Percentiles rank a stretch among this genome's conserved stretches.
phyloP scores from a whole-genome alignment of 164 flowering plant genomes.

The Nelumbo lutea region DNA sequence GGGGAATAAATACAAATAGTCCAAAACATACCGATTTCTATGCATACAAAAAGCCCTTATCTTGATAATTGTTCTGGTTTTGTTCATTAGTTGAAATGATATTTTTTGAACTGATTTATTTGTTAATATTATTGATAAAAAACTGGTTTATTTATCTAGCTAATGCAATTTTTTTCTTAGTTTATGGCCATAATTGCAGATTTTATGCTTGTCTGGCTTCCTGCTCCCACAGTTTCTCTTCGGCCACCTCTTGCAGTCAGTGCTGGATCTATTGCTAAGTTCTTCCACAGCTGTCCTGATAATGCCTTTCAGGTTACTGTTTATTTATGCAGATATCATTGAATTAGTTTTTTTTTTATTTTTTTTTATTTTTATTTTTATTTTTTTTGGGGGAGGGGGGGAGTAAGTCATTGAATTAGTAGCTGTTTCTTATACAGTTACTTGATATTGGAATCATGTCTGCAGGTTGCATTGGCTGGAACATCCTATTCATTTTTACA shows the following conservation, averaged over 20 bases:
- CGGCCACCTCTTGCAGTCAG: slow-evolving; percentile 60
- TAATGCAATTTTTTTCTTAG: slow-evolving; percentile 28
- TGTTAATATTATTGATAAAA: too few species aligned
- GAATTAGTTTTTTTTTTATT: not conserved
- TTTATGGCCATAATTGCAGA: slow-evolving; percentile 98
- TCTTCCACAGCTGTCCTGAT: slow-evolving; percentile 84
- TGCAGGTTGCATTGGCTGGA: slow-evolving; percentile 85
- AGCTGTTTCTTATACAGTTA: not conserved
- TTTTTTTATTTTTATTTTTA: too few species aligned
- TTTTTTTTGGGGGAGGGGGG: too few species aligned
- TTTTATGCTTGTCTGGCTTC: slow-evolving; percentile 99
- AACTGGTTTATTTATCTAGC: not conserved
- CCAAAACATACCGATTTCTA: too few species aligned
- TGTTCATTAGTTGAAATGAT: too few species aligned
- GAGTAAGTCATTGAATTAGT: too few species aligned
- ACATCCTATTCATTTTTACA: slow-evolving; percentile 75
- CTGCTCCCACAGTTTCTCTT: slow-evolving; percentile 96
- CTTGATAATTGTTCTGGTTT: too few species aligned
- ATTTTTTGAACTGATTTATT: too few species aligned
- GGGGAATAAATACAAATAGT: too few species aligned
- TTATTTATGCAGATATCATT: slow-evolving; percentile 1
- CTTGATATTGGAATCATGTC: slow-evolving; percentile 9
- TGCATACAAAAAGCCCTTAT: too few species aligned
- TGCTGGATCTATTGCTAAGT: slow-evolving; percentile 84
- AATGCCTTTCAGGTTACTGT: slow-evolving; percentile 87